Evolutionary conservation across 495 filamentous ascomycete genomes (phyloP), one percentile per base, ranked within the genome.

Genomic region (Penicillium parvum): DNA sequence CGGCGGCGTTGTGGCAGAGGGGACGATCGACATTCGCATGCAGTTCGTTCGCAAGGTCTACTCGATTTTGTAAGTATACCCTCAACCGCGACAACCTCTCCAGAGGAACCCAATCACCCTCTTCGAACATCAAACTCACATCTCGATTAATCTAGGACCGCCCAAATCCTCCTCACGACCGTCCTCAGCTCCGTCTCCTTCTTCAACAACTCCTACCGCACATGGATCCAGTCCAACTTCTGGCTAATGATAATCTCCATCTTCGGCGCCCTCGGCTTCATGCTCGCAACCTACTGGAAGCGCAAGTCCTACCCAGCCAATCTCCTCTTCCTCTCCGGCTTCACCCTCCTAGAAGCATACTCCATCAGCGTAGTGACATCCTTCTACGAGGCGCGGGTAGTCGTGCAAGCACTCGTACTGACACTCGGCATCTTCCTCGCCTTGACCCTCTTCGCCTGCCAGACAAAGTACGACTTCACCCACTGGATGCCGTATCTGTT

Each of bases 381-480:
- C 35, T 92, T 88, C 72, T 96, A 88, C 71, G 65, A 90, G 11
- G 74, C 79, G 6, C 65, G 66, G 26, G 84, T 96, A 56, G 94
- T 98, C 7, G 73, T 98, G 15, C 81, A 96, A 66, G 92, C 92
- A 9, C 83, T 96, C 12, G 62, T 95, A 45, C 80, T 99, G 32
- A 99, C 92, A 0, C 79, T 87, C 4, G 91, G 85, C 34, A 89
- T 99, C 60, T 99, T 99, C 67, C 71, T 96, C 32, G 90, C 84
- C 32, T 76, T 99, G 30, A 97, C 90, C 0, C 63, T 92, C 8
- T 99, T 97, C 64, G 92, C 92, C 20, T 94, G 90, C 80, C 92
- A 99, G 68, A 88, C 86, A 37, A 95, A 95, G 61, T 97, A 97
- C 63, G 94, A 99, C 74, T 97, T 99, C 66, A 96, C 90, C 0